Evolutionary conservation across 176 grass and related monocot genomes (phyloP), one percentile per base, ranked within the genome.

Genomic region (Hyparrhenia diplandra): DNA sequence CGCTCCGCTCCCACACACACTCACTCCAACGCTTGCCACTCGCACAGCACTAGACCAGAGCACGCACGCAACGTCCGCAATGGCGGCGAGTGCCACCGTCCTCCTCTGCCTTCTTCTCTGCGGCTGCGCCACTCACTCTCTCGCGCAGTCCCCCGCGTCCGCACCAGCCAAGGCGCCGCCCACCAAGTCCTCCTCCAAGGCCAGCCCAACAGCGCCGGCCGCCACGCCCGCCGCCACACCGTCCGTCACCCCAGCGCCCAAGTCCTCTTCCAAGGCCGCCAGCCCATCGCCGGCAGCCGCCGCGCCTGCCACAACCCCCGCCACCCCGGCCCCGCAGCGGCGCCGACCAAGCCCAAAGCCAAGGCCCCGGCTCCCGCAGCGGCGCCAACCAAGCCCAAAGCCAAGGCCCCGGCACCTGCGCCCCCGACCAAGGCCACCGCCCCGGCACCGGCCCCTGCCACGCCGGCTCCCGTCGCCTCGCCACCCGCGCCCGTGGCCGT

Each of bases 121-220:
- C 21, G 2, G 73, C 21, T 28, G 37, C 21, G n/a, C 68, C 0
- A 68, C 75, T 6, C 16, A 5, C 16, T 57, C 83, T 46, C 36
- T 82, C 18, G 78, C 87, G 46, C 83, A 85, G 65, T 47, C 83
- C 71, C n/a, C 83, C 3, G 40, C 87, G 11, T 45, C 76, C 1
- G 70, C 86, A 0, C 80, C 80, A 0, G 25, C 74, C 58, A 83
- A 76, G 27, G 32, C 67, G 23, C 67, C 80, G 24, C 86, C 80
- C 55, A 85, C 80, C 57, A 85, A 79, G 74, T 40, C 86, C 32
- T 42, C 74, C 51, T 51, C 76, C 45, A 84, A 62, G 6, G 0
- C 75, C 3, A 73, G 42, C 17, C 75, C 76, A 42, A 3, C 41
- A 1, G 39, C 67, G 6, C 67, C 67, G 8, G n/a, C 54, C 16